Percentiles rank a stretch among this genome's conserved stretches.
Conservation (phyloP, 2,329 filamentous ascomycete species). For the Claviceps arundinis region DNA sequence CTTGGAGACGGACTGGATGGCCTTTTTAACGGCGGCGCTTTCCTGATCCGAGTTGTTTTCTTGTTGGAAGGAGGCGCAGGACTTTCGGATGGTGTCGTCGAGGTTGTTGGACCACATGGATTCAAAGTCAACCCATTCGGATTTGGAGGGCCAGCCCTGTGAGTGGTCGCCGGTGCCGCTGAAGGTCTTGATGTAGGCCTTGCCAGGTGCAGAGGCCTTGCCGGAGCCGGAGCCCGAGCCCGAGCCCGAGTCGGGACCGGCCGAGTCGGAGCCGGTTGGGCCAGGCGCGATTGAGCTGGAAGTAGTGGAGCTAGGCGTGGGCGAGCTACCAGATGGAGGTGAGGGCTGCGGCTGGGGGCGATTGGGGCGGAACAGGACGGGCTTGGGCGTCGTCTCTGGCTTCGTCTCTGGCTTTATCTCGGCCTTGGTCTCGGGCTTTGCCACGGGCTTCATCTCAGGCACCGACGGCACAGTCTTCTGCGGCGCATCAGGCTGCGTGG, state of each 20-base stretch:
- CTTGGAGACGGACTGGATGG: constrained; percentile 19
- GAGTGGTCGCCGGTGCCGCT: not conserved
- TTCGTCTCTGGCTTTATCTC: no score
- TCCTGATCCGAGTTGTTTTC: constrained; percentile 11
- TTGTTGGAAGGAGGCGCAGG: constrained; percentile 6
- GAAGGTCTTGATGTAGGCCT: not conserved
- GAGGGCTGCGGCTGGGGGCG: no score
- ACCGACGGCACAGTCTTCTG: not conserved
- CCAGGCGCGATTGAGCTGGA: no score
- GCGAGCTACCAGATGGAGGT: no score
- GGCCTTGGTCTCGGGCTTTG: not conserved
- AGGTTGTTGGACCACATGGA: constrained; percentile 14
- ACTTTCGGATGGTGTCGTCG: constrained; percentile 1
- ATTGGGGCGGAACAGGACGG: no score
- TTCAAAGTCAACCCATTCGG: constrained; percentile 17
- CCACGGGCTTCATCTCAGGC: not conserved
- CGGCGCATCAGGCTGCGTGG: not conserved
- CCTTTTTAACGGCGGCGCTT: constrained; percentile 15
- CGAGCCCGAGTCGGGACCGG: no score
- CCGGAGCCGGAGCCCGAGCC: no score
- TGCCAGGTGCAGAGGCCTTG: not conserved
- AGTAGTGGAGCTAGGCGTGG: no score
- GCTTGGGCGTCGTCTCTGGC: no score
- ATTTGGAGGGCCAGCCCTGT: constrained; percentile 16
- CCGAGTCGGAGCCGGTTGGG: no score